phyloP scores from a whole-genome alignment of 257 asterid species.

The Solanum peruvianum region DNA sequence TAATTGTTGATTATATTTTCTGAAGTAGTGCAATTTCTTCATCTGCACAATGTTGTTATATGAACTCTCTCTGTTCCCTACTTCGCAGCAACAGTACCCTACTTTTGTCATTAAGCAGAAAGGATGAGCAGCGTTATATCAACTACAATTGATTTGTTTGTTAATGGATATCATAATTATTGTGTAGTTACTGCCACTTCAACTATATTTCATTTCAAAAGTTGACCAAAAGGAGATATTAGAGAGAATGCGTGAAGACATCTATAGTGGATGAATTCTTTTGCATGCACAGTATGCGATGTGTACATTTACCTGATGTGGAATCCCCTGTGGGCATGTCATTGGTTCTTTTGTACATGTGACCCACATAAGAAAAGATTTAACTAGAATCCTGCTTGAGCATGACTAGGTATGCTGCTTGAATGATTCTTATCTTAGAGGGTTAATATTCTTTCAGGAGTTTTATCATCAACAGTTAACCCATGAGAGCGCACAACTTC shows the following conservation, averaged over 20 bases:
- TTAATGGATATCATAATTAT: background rate
- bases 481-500: slow-evolving; percentile 26
- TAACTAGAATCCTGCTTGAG: background rate
- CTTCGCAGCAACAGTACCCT: background rate
- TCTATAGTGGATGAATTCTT: background rate
- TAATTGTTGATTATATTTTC: background rate
- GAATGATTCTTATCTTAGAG: background rate
- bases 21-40: background rate
- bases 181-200: background rate
- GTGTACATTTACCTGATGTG: background rate
- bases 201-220: background rate
- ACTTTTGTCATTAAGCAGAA: background rate
- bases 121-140: background rate
- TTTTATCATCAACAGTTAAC: slow-evolving; percentile 43
- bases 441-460: slow-evolving; percentile 32
- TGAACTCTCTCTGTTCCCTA: background rate
- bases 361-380: background rate
- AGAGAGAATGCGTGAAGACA: background rate
- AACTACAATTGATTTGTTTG: background rate
- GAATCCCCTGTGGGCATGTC: background rate
- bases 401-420: background rate
- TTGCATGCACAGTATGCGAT: background rate
- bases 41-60: background rate
- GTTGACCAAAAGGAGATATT: background rate
- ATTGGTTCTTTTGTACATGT: background rate